Evolutionary conservation across 1,284 basidiomycete species (phyloP).

Genomic region (Neotropicomus parvogracilis): DNA sequence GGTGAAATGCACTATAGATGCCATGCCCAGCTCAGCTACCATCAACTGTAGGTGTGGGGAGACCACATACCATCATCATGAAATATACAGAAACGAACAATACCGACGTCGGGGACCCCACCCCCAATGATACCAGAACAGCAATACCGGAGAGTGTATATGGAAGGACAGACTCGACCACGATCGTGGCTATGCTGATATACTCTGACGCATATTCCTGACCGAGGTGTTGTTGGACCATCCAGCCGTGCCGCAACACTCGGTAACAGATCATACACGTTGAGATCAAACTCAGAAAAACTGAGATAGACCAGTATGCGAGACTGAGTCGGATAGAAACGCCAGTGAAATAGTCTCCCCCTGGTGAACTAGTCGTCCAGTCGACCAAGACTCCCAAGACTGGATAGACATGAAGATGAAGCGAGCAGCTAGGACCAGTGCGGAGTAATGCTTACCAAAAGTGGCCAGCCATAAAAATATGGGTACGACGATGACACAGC

Average conservation of each 20-base stretch:
- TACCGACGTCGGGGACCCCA: background rate
- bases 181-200: background rate
- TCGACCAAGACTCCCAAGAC: slow-evolving; percentile 13
- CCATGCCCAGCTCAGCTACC: background rate
- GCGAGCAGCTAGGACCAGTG: too few species aligned
- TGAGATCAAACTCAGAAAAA: background rate
- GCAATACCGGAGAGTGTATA: slow-evolving; percentile 2
- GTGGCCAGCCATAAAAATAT: slow-evolving; percentile 2
- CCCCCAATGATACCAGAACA: background rate
- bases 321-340: background rate
- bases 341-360: background rate
- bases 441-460: background rate
- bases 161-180: slow-evolving; percentile 3
- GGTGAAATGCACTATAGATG: slow-evolving; percentile 22
- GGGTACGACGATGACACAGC: background rate
- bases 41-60: background rate
- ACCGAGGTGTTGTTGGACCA: background rate
- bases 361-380: background rate
- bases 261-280: slow-evolving; percentile 6
- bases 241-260: background rate
- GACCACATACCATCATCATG: slow-evolving; percentile 4
- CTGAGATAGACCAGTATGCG: slow-evolving; percentile 3
- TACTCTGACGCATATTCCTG: background rate
- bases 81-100: background rate
- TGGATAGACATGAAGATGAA: background rate